phyloP scores from a whole-genome alignment of 202 grass and related monocot species.

The Carex arenaria region DNA sequence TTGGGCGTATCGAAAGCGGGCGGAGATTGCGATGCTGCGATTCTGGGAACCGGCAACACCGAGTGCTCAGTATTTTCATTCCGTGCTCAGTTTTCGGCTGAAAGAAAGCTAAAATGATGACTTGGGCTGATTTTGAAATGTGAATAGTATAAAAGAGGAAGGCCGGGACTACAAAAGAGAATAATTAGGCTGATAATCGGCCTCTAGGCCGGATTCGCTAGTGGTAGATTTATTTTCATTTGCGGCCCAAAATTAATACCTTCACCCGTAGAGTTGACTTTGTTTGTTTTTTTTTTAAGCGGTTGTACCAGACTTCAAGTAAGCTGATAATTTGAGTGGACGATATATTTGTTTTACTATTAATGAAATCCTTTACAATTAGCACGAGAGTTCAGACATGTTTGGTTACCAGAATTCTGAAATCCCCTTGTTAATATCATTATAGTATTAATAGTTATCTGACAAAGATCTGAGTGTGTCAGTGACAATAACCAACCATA shows the following conservation, averaged over 20 bases:
- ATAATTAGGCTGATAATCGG: neutral
- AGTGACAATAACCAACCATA: neutral
- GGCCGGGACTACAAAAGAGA: neutral
- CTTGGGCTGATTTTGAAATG: neutral
- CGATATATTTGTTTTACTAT: neutral
- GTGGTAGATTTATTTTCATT: neutral
- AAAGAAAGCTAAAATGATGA: neutral
- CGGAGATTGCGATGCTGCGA: neutral
- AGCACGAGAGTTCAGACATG: neutral
- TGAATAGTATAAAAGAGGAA: neutral
- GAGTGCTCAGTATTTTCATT: neutral
- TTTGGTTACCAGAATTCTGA: neutral
- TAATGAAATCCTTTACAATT: neutral
- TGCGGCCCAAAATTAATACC: neutral
- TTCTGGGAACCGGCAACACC: neutral
- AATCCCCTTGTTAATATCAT: neutral
- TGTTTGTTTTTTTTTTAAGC: neutral
- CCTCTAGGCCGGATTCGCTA: neutral
- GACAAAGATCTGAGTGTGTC: neutral
- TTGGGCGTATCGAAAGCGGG: constrained; percentile 19
- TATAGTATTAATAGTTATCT: neutral
- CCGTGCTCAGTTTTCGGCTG: neutral
- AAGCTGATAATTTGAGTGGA: too few species aligned
- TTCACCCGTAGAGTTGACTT: neutral
- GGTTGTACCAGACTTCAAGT: neutral